These are phyloP conservation scores for Nitzschia palea DNA, from an alignment of 108 stramenopile species.

Conservation along the genomic window DNA sequence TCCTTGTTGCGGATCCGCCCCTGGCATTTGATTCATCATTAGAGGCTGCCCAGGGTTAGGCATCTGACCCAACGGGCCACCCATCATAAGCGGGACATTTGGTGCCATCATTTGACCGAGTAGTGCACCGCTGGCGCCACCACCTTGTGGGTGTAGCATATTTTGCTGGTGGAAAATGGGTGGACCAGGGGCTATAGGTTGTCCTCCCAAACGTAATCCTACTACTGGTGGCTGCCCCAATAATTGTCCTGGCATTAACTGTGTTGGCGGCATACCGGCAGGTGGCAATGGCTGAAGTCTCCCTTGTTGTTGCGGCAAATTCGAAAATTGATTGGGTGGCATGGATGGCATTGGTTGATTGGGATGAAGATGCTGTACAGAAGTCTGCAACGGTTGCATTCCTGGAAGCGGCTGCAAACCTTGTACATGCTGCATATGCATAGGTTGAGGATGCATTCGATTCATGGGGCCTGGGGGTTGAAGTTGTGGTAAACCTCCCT, in stretches of 20 bases:
- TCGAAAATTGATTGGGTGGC: slow-evolving; percentile 7
- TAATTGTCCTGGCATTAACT: not conserved
- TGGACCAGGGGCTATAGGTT: not conserved
- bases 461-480: not conserved
- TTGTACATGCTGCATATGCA: slow-evolving; percentile 1
- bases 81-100: slow-evolving; percentile 2
- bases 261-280: not conserved
- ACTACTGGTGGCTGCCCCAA: not conserved
- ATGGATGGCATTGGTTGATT: slow-evolving; percentile 1
- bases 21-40: slow-evolving; percentile 13
- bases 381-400: not conserved
- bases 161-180: slow-evolving; percentile 7
- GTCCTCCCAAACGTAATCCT: slow-evolving; percentile 7
- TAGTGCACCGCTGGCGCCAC: not conserved
- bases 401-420: not conserved
- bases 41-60: slow-evolving; percentile 1
- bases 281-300: slow-evolving; percentile 4
- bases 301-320: slow-evolving; percentile 23
- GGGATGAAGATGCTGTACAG: slow-evolving; percentile 1
- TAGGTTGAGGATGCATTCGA: not conserved
- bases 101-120: not conserved
- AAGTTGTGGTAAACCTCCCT: not conserved
- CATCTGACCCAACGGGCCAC: not conserved
- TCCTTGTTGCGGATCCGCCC: not conserved
- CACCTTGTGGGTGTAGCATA: slow-evolving; percentile 2